Evolutionary conservation across 441 rosid species (phyloP).

Genomic region (Aleurites moluccanus): DNA sequence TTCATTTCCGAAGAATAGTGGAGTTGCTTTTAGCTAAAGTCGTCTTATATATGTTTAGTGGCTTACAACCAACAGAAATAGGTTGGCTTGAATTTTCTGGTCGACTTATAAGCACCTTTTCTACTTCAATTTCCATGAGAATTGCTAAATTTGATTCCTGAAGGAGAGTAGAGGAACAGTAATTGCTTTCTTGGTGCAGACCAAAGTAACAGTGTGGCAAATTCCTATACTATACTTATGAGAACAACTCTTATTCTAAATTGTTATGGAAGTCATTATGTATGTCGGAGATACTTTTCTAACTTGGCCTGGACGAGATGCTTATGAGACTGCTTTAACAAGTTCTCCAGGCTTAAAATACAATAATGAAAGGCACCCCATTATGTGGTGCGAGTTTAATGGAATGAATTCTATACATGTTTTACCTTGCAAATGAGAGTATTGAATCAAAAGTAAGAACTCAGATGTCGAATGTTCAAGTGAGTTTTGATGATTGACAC

Average conservation of each 20-base stretch:
- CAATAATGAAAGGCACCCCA: too few species aligned
- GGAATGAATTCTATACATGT: not conserved
- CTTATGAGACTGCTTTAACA: not conserved
- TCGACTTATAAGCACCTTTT: not conserved
- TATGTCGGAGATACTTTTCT: not conserved
- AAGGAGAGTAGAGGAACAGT: not conserved
- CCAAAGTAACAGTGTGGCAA: not conserved
- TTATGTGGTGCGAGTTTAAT: too few species aligned
- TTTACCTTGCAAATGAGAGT: not conserved
- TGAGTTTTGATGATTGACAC: not conserved
- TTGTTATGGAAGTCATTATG: not conserved
- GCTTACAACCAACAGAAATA: not conserved
- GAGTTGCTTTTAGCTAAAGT: not conserved
- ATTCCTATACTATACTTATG: too few species aligned
- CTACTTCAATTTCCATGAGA: not conserved
- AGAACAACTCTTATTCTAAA: not conserved
- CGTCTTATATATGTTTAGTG: not conserved
- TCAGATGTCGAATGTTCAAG: not conserved
- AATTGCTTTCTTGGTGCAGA: not conserved
- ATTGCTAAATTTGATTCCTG: not conserved
- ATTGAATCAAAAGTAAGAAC: too few species aligned
- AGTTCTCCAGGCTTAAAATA: not conserved
- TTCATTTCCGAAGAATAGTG: not conserved
- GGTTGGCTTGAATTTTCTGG: not conserved
- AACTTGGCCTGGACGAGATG: not conserved